These are phyloP conservation scores for Meyerozyma guilliermondii DNA, from an alignment of 1,139 yeast species.

Conservation along the genomic window DNA sequence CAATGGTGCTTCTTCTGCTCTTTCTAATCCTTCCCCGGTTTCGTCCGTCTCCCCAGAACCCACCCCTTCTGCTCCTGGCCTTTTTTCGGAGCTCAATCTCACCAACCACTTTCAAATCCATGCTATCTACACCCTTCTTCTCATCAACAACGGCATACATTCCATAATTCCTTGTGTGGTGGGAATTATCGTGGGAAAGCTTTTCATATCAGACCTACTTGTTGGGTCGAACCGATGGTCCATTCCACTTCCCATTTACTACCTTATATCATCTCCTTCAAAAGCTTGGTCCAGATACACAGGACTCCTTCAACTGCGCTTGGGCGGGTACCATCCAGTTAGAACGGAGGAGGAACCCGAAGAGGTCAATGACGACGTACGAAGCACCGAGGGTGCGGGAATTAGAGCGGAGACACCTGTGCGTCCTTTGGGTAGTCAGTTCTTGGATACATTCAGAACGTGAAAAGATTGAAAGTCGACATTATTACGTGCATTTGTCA, in stretches of 20 bases:
- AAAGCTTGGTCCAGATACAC: not conserved
- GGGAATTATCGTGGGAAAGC: slow-evolving; percentile 59
- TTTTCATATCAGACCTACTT: slow-evolving; percentile 49
- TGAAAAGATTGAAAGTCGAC: too few relatives aligned
- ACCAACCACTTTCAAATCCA: slow-evolving; percentile 59
- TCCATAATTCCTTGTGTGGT: slow-evolving; percentile 47
- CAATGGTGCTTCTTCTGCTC: not conserved
- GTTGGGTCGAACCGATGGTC: slow-evolving; percentile 58
- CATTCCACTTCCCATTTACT: slow-evolving; percentile 23
- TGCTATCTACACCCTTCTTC: slow-evolving; percentile 45
- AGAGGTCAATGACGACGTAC: slow-evolving; percentile 22
- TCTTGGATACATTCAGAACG: slow-evolving; percentile 52
- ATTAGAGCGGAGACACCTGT: slow-evolving; percentile 52
- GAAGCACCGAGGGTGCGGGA: slow-evolving; percentile 9
- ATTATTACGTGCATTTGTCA: too few relatives aligned
- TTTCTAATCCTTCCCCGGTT: not conserved
- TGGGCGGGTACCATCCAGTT: slow-evolving; percentile 11
- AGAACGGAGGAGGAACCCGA: slow-evolving; percentile 14
- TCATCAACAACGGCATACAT: slow-evolving; percentile 49
- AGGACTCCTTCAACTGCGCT: not conserved
- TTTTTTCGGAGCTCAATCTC: slow-evolving; percentile 26
- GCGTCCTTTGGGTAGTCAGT: slow-evolving; percentile 53
- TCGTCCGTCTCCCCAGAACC: too few relatives aligned
- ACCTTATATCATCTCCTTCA: not conserved
- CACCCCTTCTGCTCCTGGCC: not conserved